Percentiles rank a stretch among this genome's conserved stretches.
phyloP scores from a whole-genome alignment of 768 basidiomycete genomes.

The Hericium coralloides region DNA sequence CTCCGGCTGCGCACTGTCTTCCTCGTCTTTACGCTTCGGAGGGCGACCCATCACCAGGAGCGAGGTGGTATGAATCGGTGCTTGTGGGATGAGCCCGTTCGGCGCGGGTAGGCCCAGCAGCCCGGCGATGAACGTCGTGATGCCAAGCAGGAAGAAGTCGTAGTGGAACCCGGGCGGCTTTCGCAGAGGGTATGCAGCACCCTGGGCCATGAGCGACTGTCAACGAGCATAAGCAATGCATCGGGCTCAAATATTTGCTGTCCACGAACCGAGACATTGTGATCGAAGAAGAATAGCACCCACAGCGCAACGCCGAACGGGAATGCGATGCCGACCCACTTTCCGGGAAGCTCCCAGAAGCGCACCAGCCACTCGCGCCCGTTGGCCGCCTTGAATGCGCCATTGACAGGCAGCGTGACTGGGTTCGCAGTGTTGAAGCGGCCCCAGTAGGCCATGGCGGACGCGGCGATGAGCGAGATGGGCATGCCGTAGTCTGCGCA shows the following conservation, averaged over 20 bases:
- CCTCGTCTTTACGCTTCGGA: constrained; percentile 27
- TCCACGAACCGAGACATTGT: constrained; percentile 75
- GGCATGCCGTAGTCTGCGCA: constrained; percentile 90
- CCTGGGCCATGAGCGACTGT: constrained; percentile 88
- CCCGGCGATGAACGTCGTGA: constrained; percentile 84
- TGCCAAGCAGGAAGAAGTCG: constrained; percentile 86
- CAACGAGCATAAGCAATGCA: background rate
- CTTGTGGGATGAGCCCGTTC: constrained; percentile 79
- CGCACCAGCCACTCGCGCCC: constrained; percentile 75
- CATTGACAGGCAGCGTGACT: constrained; percentile 56
- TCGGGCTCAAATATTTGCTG: background rate
- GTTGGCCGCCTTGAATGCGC: constrained; percentile 62
- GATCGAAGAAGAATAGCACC: constrained; percentile 92
- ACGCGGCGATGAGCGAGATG: constrained; percentile 66
- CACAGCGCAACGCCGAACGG: constrained; percentile 87
- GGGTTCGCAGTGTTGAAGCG: constrained; percentile 53
- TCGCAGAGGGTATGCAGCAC: constrained; percentile 78
- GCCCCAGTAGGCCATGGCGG: constrained; percentile 84
- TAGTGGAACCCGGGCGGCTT: constrained; percentile 85
- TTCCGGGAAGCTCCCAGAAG: constrained; percentile 83
- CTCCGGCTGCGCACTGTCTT: constrained; percentile 12
- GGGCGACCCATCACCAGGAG: constrained; percentile 58
- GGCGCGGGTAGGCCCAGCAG: constrained; percentile 83
- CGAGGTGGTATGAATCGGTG: constrained; percentile 87
- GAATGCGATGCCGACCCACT: constrained; percentile 84